These are phyloP conservation scores for Tulasnella sp. DNA, from an alignment of 768 basidiomycete species.

Conservation along the genomic window DNA sequence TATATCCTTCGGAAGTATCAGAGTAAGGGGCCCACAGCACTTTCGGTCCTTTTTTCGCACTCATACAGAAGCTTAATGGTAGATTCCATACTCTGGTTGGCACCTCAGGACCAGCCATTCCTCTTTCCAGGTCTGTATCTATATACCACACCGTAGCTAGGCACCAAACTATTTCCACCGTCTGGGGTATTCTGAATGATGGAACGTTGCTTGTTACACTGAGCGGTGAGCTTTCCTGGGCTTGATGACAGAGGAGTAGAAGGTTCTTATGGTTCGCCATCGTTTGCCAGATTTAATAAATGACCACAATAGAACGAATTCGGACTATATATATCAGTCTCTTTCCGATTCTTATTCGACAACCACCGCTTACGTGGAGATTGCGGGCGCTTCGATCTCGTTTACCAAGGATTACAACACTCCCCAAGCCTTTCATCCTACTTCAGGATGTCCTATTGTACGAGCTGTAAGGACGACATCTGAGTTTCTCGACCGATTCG, in stretches of 20 bases:
- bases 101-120: not conserved
- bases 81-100: not conserved
- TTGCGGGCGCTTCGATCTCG: not conserved
- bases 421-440: not conserved
- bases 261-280: no score
- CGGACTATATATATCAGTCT: no score
- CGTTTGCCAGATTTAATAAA: no score
- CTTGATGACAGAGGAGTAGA: not conserved
- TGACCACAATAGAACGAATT: no score
- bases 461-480: no score
- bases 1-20: not conserved
- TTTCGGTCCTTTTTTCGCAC: not conserved
- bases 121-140: not conserved
- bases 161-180: not conserved
- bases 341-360: not conserved
- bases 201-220: not conserved
- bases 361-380: not conserved
- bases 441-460: no score
- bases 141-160: accelerated
- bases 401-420: not conserved
- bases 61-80: not conserved
- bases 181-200: not conserved
- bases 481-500: no score
- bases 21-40: not conserved
- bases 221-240: not conserved